phyloP scores from a whole-genome alignment of 2,329 filamentous ascomycete genomes.

The Fusarium gaditjirri region DNA sequence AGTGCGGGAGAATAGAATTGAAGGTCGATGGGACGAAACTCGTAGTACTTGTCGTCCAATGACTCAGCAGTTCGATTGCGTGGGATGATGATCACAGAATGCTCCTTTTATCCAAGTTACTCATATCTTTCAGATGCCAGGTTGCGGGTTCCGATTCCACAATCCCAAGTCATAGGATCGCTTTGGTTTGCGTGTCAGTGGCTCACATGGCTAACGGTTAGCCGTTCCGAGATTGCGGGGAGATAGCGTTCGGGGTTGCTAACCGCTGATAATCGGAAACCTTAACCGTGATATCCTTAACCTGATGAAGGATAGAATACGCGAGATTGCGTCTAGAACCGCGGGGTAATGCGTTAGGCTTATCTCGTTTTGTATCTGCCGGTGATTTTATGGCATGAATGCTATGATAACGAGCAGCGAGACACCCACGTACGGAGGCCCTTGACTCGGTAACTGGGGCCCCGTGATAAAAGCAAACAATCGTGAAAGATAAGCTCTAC shows the following conservation, averaged over 20 bases:
- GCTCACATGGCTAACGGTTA: neutral
- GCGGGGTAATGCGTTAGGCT: neutral
- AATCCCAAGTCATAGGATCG: neutral
- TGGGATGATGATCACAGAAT: neutral
- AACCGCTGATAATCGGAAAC: neutral
- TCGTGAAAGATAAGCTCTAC: neutral
- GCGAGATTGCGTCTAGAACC: neutral
- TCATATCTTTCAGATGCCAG: neutral
- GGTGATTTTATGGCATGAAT: neutral
- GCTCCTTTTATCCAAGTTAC: neutral
- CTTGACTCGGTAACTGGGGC: neutral
- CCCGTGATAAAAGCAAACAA: neutral
- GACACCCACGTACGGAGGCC: neutral
- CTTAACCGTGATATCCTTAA: neutral
- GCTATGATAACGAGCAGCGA: neutral
- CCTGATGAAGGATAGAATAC: neutral
- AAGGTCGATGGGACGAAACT: fast-evolving
- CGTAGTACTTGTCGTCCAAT: neutral
- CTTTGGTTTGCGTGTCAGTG: too few species aligned
- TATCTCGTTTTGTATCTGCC: neutral
- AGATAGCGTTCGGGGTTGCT: neutral
- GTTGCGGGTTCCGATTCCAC: fast-evolving
- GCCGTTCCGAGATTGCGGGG: slow-evolving; percentile 10
- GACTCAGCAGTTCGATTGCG: too few species aligned
- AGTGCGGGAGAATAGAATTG: fast-evolving